Conservation (phyloP, 2,329 filamentous ascomycete genomes). For the Fusarium cyanostomum region DNA sequence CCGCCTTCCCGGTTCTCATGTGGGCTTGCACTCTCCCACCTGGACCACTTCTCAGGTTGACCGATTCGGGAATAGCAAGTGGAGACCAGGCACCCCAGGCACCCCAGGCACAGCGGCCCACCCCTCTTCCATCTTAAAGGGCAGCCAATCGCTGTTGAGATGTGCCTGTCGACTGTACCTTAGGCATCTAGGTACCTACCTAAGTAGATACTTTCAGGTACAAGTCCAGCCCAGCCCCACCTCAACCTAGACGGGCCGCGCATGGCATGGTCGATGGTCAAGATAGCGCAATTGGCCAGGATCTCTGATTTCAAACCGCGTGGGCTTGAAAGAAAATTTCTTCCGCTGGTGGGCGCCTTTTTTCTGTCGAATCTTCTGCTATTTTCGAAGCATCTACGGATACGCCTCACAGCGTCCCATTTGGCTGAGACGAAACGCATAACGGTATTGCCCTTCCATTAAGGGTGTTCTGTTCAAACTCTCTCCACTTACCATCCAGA, state of each 20-base stretch:
- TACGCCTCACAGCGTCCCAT: slow-evolving; percentile 15
- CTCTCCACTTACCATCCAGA: slow-evolving; percentile 21
- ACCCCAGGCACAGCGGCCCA: slow-evolving; percentile 12
- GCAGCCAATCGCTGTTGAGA: slow-evolving; percentile 21
- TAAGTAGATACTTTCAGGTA: slow-evolving; percentile 30
- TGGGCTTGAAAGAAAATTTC: neutral
- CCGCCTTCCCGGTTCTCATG: slow-evolving; percentile 22
- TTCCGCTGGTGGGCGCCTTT: neutral
- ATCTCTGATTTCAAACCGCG: neutral
- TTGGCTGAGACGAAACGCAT: slow-evolving; percentile 28
- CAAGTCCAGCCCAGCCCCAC: slow-evolving; percentile 19
- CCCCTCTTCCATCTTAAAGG: slow-evolving; percentile 4
- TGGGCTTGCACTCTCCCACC: slow-evolving; percentile 9
- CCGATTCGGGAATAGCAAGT: slow-evolving; percentile 26
- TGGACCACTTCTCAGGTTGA: slow-evolving; percentile 17
- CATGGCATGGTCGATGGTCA: neutral
- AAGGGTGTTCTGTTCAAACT: slow-evolving; percentile 7
- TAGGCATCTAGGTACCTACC: too few species aligned
- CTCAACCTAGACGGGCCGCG: slow-evolving; percentile 3
- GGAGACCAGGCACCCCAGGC: neutral
- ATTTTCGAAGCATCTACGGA: slow-evolving; percentile 14
- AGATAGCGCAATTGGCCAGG: neutral
- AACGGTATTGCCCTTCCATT: slow-evolving; percentile 21
- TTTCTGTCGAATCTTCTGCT: neutral
- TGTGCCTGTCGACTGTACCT: slow-evolving; percentile 36